phyloP scores from a whole-genome alignment of 1,139 yeast species.

The Kodamaea ohmeri region DNA sequence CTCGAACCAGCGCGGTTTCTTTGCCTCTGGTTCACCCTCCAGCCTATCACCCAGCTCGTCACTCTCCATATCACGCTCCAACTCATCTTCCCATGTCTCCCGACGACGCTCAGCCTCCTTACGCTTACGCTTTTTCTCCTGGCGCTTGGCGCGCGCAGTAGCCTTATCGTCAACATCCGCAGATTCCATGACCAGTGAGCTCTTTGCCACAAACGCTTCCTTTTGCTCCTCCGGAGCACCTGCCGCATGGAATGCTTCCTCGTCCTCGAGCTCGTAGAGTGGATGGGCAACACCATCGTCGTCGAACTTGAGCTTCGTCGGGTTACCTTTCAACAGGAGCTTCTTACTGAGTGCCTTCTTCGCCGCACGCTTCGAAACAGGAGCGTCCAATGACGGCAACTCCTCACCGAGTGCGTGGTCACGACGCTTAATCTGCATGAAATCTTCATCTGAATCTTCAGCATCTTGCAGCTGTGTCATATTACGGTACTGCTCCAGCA shows the following conservation, averaged over 20 bases:
- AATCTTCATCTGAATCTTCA: constrained; percentile 53
- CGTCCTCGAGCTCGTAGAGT: constrained; percentile 85
- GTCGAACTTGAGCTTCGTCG: constrained; percentile 82
- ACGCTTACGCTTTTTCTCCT: constrained; percentile 86
- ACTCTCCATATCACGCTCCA: constrained; percentile 49
- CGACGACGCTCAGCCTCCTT: constrained; percentile 68
- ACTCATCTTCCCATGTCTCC: constrained; percentile 30
- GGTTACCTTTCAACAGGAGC: constrained; percentile 67
- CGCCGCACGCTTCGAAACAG: constrained; percentile 82
- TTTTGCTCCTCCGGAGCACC: constrained; percentile 78
- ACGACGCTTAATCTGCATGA: constrained; percentile 72
- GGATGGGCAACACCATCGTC: constrained; percentile 94
- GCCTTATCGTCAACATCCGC: constrained; percentile 78
- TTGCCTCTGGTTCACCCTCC: constrained; percentile 46
- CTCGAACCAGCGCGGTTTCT: constrained; percentile 65
- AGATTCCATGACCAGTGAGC: constrained; percentile 61
- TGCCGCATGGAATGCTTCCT: constrained; percentile 73
- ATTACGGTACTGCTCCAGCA: constrained; percentile 82
- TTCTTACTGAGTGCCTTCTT: constrained; percentile 89
- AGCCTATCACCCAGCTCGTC: constrained; percentile 27
- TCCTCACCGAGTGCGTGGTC: constrained; percentile 71
- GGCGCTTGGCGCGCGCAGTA: constrained; percentile 77
- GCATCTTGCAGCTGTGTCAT: constrained; percentile 50
- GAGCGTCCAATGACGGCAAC: constrained; percentile 54
- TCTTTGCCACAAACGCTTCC: constrained; percentile 61